Evolutionary conservation across 2,329 filamentous ascomycete species (phyloP), one percentile per base, ranked within the genome.

Genomic region (Mycocentrospora acerina): DNA sequence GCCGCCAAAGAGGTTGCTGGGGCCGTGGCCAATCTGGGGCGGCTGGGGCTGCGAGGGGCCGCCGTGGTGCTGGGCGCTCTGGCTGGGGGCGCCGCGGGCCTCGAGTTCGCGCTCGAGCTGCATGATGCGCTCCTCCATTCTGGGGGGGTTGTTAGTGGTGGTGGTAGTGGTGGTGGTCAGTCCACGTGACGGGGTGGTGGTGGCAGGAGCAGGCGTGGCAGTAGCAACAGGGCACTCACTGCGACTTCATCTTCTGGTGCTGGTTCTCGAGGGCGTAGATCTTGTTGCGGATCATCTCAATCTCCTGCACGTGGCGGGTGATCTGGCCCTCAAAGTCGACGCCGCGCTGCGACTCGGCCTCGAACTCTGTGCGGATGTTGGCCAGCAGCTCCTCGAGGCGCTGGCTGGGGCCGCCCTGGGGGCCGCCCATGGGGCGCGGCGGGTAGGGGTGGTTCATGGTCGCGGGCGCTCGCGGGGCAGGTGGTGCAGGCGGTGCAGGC

Each of bases 271-370:
- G 82, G 57, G 88, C 82, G 62, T 89, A 96, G 44, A 98, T 88
- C 71, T 95, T 96, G 64, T 90, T 86, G 48, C 90, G 80, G 33
- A 98, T 89, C 61, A 95, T 80, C 66, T 95, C 88, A 79, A 97
- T 93, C 72, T 98, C 93, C 61, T 91, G 85, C 51, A 96, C 85
- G 68, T 98, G 93, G 33, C 83, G 81, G 42, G 88, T 83, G 64
- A 97, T 86, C 68, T 95, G 90, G 67, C 91, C 88, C 67, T 98
- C 91, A 67, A 90, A 94, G 57, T 89, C 88, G 66, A 88, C 88
- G 51, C 83, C 86, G 56, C 88, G 83, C 51, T 87, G 83, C 56
- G 85, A 79, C 68, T 94, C 87, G 45, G 78, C 84, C 53, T 97
- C 91, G 57, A 96, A 97, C 71, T 98, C 93, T 61, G 82, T 79